These are phyloP conservation scores for Gynostemma pentaphyllum DNA, from an alignment of 306 rosid species.

Conservation along the genomic window DNA sequence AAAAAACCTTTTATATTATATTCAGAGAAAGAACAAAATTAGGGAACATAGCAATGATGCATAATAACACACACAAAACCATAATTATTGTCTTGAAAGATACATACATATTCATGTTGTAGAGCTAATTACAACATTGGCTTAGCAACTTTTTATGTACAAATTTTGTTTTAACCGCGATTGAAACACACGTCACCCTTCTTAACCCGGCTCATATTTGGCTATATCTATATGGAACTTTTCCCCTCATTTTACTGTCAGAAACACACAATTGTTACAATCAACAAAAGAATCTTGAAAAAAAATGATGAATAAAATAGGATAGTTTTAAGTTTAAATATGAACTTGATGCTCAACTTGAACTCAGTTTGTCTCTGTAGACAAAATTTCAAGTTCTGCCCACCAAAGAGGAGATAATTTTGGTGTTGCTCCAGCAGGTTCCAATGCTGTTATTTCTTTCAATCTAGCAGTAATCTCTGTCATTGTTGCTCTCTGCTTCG, in stretches of 20 bases:
- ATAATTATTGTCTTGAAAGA: neutral
- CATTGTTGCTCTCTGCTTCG: constrained; percentile 48
- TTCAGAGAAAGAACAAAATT: neutral
- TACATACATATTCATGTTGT: constrained; percentile 3
- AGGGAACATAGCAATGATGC: neutral
- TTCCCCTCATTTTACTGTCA: constrained; percentile 2
- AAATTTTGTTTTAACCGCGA: neutral
- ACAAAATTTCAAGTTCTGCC: constrained; percentile 85
- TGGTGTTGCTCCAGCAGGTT: constrained; percentile 67
- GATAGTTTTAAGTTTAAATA: constrained; percentile 1
- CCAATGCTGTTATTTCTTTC: constrained; percentile 59
- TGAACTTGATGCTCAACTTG: constrained; percentile 10
- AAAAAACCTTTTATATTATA: neutral
- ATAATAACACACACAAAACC: neutral
- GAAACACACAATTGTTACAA: constrained; percentile 7
- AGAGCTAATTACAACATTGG: neutral
- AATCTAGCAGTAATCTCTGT: constrained; percentile 39
- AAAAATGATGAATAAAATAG: neutral
- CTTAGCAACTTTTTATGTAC: constrained; percentile 9
- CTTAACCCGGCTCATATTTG: neutral
- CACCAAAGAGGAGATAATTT: constrained; percentile 90
- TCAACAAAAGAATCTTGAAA: constrained; percentile 19
- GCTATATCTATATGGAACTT: neutral
- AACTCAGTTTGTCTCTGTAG: constrained; percentile 36
- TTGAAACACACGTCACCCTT: neutral